Evolutionary conservation across 805 yeast genomes (phyloP).

Genomic region (Yamadazyma olivae): DNA sequence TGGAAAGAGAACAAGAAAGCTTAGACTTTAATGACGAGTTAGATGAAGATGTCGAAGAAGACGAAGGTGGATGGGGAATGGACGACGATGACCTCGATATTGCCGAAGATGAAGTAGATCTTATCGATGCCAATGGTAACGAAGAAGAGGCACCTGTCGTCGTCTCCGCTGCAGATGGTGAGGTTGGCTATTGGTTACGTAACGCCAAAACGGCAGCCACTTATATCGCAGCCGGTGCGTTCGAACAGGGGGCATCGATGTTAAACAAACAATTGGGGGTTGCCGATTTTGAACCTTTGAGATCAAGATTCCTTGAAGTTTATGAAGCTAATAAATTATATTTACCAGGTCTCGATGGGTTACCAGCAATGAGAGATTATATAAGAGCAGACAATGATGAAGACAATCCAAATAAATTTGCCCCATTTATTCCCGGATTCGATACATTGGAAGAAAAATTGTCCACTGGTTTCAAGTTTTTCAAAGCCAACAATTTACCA

Average conservation of each 20-base stretch:
- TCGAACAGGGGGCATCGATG: constrained; percentile 92
- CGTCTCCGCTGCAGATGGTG: constrained; percentile 46
- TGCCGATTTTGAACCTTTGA: constrained; percentile 81
- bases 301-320: constrained; percentile 77
- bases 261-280: constrained; percentile 87
- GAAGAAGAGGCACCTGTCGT: constrained; percentile 10
- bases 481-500: constrained; percentile 79
- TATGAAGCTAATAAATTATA: constrained; percentile 77
- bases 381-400: constrained; percentile 65
- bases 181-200: constrained; percentile 78
- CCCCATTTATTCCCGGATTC: constrained; percentile 74
- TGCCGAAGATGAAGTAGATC: constrained; percentile 46
- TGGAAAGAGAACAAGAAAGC: constrained; percentile 18
- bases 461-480: constrained; percentile 74
- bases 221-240: constrained; percentile 93
- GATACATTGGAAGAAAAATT: constrained; percentile 60
- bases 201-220: constrained; percentile 89
- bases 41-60: constrained; percentile 48
- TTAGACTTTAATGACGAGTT: constrained; percentile 35
- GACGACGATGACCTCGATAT: constrained; percentile 79
- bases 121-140: constrained; percentile 8
- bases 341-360: constrained; percentile 69
- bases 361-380: constrained; percentile 66
- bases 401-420: constrained; percentile 42
- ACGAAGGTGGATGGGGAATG: constrained; percentile 75